Evolutionary conservation across 495 filamentous ascomycete species (phyloP).

Genomic region (Daldinia loculata): DNA sequence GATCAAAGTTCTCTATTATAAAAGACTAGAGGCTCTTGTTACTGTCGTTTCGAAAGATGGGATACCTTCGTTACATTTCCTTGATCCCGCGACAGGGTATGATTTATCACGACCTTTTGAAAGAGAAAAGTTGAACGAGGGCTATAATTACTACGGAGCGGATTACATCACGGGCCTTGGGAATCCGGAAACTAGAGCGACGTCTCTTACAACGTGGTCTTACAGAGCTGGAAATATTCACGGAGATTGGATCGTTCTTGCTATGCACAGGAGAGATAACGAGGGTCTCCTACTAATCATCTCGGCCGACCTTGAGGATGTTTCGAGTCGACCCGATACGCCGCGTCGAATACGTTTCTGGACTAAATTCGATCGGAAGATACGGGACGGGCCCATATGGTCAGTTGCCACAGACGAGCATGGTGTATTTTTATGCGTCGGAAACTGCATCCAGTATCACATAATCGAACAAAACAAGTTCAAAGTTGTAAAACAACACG

Average conservation of each 20-base stretch:
- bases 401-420: constrained; percentile 53
- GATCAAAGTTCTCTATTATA: constrained; percentile 62
- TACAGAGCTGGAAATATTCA: constrained; percentile 48
- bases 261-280: constrained; percentile 48
- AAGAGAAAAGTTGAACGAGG: constrained; percentile 36
- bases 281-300: constrained; percentile 58
- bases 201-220: constrained; percentile 57
- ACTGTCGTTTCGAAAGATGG: constrained; percentile 55
- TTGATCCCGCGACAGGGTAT: constrained; percentile 58
- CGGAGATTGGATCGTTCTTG: constrained; percentile 55
- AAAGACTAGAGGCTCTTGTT: constrained; percentile 59
- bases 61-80: constrained; percentile 53
- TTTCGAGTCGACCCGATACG: constrained; percentile 7
- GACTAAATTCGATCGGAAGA: constrained; percentile 53
- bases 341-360: constrained; percentile 52
- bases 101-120: constrained; percentile 54
- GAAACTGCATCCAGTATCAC: constrained; percentile 55
- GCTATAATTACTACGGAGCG: constrained; percentile 26
- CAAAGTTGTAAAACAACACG: constrained; percentile 46
- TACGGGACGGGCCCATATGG: constrained; percentile 50
- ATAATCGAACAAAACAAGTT: constrained; percentile 59
- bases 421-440: constrained; percentile 58
- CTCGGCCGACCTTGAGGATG: constrained; percentile 45
- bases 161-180: constrained; percentile 56
- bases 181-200: constrained; percentile 50